phyloP scores from a whole-genome alignment of 345 rosid genomes.

The Eucalyptus sideroxylon region DNA sequence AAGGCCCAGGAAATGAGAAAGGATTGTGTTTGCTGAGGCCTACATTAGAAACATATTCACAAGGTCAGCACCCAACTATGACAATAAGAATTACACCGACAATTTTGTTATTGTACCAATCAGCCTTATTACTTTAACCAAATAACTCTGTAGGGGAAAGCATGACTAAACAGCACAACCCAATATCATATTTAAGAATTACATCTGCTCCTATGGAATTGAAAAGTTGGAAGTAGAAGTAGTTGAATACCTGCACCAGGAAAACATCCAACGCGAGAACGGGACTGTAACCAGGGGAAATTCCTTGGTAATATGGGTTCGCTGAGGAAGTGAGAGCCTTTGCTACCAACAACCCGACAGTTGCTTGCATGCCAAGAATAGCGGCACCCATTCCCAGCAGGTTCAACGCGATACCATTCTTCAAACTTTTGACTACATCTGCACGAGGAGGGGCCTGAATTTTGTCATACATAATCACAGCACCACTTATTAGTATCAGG shows the following conservation, averaged over 20 bases:
- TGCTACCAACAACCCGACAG: slow-evolving; percentile 79
- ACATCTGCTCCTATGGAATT: not conserved
- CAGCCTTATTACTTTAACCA: not conserved
- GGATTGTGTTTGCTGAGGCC: slow-evolving; percentile 95
- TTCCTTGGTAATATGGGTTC: slow-evolving; percentile 78
- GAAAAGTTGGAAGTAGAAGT: not conserved
- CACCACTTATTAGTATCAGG: not conserved
- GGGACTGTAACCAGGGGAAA: slow-evolving; percentile 71
- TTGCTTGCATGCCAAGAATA: slow-evolving; percentile 94
- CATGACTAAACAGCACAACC: not conserved
- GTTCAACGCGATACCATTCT: slow-evolving; percentile 73
- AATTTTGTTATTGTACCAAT: not conserved
- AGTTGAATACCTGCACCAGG: slow-evolving; percentile 72
- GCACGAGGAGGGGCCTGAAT: slow-evolving; percentile 93
- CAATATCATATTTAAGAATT: not conserved
- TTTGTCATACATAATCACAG: not conserved
- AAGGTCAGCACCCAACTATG: not conserved
- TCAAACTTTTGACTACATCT: slow-evolving; percentile 87
- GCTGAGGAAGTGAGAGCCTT: slow-evolving; percentile 90
- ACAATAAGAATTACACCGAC: not conserved
- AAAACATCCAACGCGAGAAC: slow-evolving; percentile 93
- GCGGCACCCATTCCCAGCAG: slow-evolving; percentile 93
- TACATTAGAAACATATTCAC: slow-evolving; percentile 14
- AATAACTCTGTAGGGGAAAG: not conserved
- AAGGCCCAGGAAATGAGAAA: slow-evolving; percentile 92